Evolutionary conservation across 805 yeast species (phyloP).

Genomic region (Schwanniomyces occidentalis): DNA sequence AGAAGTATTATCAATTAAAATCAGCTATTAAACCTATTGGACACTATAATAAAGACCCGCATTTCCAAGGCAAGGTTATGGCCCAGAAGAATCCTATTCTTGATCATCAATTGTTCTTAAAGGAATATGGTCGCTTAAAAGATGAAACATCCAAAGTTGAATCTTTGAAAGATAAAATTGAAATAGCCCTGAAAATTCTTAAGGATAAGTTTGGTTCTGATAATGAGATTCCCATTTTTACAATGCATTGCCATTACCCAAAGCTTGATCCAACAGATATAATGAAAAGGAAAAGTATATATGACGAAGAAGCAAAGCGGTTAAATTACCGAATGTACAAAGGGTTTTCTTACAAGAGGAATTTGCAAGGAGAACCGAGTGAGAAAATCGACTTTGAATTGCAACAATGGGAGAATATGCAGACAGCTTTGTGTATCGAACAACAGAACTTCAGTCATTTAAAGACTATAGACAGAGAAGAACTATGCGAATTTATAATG

Average conservation of each 20-base stretch:
- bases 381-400: background rate
- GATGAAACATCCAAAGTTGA: no score
- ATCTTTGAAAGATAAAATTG: no score
- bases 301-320: background rate
- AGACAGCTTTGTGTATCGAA: background rate
- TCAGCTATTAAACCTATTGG: no score
- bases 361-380: background rate
- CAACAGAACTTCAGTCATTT: background rate
- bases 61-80: no score
- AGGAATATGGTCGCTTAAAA: no score
- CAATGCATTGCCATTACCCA: constrained; percentile 2
- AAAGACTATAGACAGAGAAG: background rate
- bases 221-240: background rate
- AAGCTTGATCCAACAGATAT: constrained; percentile 1
- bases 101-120: no score
- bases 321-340: constrained; percentile 1
- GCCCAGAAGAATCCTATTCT: no score
- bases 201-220: no score
- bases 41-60: no score
- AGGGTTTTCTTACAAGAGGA: background rate
- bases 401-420: background rate
- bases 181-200: no score
- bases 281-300: background rate
- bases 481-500: background rate
- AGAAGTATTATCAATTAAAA: no score